Evolutionary conservation across 257 asterid species (phyloP).

Genomic region (Solanum sejunctum): DNA sequence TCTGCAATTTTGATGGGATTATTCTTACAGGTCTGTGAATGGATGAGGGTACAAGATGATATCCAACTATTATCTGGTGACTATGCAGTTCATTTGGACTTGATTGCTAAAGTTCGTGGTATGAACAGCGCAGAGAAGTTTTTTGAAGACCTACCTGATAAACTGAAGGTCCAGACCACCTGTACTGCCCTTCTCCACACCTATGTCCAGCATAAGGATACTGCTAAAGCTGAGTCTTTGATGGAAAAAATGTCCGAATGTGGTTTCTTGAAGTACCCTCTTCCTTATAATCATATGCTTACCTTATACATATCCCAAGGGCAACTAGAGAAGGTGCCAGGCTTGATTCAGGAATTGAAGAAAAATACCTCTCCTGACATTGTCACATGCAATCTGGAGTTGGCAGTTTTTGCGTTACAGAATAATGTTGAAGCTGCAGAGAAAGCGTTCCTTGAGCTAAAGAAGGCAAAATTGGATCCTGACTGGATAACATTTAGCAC

Average conservation of each 20-base stretch:
- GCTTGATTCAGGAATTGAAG: constrained; percentile 42
- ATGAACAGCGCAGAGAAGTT: constrained; percentile 78
- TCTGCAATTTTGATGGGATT: background rate
- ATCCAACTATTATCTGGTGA: constrained; percentile 77
- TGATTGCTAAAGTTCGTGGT: constrained; percentile 81
- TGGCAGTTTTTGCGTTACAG: constrained; percentile 58
- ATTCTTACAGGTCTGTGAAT: constrained; percentile 65
- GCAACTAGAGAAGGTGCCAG: constrained; percentile 55
- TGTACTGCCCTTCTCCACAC: constrained; percentile 86
- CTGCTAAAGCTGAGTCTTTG: constrained; percentile 61
- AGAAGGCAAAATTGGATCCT: constrained; percentile 55
- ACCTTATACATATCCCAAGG: constrained; percentile 57
- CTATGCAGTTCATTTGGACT: constrained; percentile 84
- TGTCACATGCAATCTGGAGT: constrained; percentile 71
- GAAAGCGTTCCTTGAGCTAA: constrained; percentile 43
- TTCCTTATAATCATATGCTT: constrained; percentile 89
- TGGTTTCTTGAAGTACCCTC: constrained; percentile 50
- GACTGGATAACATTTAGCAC: constrained; percentile 94
- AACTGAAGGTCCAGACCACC: constrained; percentile 59
- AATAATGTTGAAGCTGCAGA: constrained; percentile 61
- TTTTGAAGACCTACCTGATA: constrained; percentile 70
- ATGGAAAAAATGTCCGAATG: constrained; percentile 77
- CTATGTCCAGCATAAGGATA: constrained; percentile 54
- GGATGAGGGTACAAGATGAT: constrained; percentile 80
- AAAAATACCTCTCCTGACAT: constrained; percentile 67